Evolutionary conservation across 495 filamentous ascomycete genomes (phyloP).

Genomic region (Jackrogersella minutella): DNA sequence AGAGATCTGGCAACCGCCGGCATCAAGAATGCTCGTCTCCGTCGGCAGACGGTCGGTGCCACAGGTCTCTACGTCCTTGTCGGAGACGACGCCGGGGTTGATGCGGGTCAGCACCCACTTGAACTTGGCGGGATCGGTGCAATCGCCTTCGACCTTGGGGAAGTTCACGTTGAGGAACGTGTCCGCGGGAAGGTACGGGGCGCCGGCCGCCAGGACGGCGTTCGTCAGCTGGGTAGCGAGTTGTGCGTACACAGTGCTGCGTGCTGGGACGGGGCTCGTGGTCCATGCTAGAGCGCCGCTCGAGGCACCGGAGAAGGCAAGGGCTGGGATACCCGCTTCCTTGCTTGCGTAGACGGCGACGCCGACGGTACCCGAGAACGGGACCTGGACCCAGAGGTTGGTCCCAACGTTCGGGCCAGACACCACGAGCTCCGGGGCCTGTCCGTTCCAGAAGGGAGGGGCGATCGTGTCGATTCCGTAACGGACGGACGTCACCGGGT

Average conservation of each 20-base stretch:
- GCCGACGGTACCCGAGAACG: slow-evolving; percentile 70
- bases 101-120: slow-evolving; percentile 69
- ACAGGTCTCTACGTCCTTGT: slow-evolving; percentile 64
- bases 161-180: slow-evolving; percentile 76
- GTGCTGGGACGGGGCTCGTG: slow-evolving; percentile 51
- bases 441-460: slow-evolving; percentile 59
- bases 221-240: slow-evolving; percentile 65
- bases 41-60: slow-evolving; percentile 63
- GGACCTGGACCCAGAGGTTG: slow-evolving; percentile 62
- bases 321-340: slow-evolving; percentile 62
- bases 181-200: slow-evolving; percentile 65
- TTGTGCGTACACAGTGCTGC: slow-evolving; percentile 67
- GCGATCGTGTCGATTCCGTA: slow-evolving; percentile 66
- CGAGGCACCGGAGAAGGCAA: slow-evolving; percentile 68
- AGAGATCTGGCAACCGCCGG: slow-evolving; percentile 64
- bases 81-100: slow-evolving; percentile 59
- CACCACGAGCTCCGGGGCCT: slow-evolving; percentile 64
- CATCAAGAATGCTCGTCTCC: slow-evolving; percentile 58
- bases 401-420: slow-evolving; percentile 70
- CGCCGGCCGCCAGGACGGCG: slow-evolving; percentile 59
- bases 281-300: slow-evolving; percentile 62
- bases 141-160: slow-evolving; percentile 57
- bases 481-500: slow-evolving; percentile 69
- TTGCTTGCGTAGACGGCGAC: slow-evolving; percentile 65
- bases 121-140: slow-evolving; percentile 58